phyloP scores from a whole-genome alignment of 176 grass and related monocot species.

The Microstegium vimineum region DNA sequence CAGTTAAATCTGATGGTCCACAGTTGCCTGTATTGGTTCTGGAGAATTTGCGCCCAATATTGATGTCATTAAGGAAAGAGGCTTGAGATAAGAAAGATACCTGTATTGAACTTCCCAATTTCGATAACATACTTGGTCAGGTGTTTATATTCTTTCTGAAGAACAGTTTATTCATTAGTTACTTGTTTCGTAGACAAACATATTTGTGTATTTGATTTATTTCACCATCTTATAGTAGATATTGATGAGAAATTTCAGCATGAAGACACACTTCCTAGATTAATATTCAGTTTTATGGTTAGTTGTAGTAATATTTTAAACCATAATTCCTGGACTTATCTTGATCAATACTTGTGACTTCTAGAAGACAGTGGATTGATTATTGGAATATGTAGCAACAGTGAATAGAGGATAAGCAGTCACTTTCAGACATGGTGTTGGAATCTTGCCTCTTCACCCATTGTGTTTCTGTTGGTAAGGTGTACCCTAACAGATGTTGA shows the following conservation, averaged over 20 bases:
- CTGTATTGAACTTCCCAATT: not conserved
- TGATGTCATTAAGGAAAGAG: slow-evolving; percentile 5
- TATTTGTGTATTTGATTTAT: slow-evolving; percentile 20
- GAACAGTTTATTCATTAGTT: not conserved
- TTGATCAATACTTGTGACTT: not conserved
- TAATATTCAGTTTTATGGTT: not conserved
- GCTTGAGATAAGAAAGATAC: slow-evolving; percentile 13
- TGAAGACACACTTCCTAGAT: not conserved
- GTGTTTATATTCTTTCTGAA: slow-evolving; percentile 3
- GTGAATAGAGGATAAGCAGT: slow-evolving; percentile 23
- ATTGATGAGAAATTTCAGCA: not conserved
- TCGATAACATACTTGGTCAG: not conserved
- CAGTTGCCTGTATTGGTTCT: not conserved
- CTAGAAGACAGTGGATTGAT: not conserved
- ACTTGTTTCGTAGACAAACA: not conserved
- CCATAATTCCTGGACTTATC: slow-evolving; percentile 8
- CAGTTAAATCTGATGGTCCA: slow-evolving; percentile 11
- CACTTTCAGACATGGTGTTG: slow-evolving; percentile 8
- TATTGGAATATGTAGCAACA: slow-evolving; percentile 4
- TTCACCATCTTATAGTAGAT: not conserved
- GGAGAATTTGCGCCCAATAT: not conserved
- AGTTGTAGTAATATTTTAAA: not conserved
- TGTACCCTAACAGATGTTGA: slow-evolving; percentile 19
- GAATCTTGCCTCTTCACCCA: not conserved
- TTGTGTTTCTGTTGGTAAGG: slow-evolving; percentile 11